A percentile compares a stretch with the other conserved stretches of the same genome.
Evolutionary conservation across 768 basidiomycete genomes (phyloP).

Genomic region (Panellus pusillus): DNA sequence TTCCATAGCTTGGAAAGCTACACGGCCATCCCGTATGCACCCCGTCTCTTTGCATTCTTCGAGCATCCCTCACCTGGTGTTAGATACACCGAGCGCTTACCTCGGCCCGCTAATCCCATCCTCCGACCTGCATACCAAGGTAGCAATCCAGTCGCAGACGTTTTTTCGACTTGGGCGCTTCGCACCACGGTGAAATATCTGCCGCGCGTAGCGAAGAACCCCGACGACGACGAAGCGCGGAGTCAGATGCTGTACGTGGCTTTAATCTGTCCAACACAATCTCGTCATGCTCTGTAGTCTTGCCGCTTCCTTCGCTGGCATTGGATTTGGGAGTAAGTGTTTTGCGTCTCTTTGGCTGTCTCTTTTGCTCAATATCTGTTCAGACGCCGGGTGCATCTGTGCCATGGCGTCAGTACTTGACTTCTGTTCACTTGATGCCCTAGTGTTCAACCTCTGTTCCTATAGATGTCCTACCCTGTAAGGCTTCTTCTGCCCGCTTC

Average conservation of each 20-base stretch:
- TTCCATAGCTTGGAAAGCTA: conserved; percentile 97
- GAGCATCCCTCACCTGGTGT: conserved; percentile 6
- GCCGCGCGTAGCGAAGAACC: conserved; percentile 81
- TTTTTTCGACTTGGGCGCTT: conserved; percentile 94
- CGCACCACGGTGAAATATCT: conserved; percentile 86
- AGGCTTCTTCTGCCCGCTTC: not conserved
- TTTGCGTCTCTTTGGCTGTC: no score
- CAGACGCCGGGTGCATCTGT: conserved; percentile 81
- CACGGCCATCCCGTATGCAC: conserved; percentile 81
- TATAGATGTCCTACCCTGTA: conserved; percentile 22
- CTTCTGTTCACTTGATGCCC: not conserved
- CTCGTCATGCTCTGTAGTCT: conserved; percentile 45
- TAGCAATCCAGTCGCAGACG: conserved; percentile 91
- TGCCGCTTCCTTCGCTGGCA: conserved; percentile 92
- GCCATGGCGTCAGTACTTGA: conserved; percentile 76
- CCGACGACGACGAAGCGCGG: conserved; percentile 78
- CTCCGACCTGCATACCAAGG: conserved; percentile 92
- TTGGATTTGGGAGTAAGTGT: conserved; percentile 72
- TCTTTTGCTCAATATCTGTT: no score
- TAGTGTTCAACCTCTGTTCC: not conserved
- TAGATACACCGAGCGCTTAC: conserved; percentile 88
- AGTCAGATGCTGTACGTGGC: conserved; percentile 81
- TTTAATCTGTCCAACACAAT: not conserved
- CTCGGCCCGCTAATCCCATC: conserved; percentile 88
- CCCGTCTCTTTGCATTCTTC: not conserved